These are phyloP conservation scores for Phaeotremella skinneri DNA, from an alignment of 768 basidiomycete genomes.

Conservation along the genomic window DNA sequence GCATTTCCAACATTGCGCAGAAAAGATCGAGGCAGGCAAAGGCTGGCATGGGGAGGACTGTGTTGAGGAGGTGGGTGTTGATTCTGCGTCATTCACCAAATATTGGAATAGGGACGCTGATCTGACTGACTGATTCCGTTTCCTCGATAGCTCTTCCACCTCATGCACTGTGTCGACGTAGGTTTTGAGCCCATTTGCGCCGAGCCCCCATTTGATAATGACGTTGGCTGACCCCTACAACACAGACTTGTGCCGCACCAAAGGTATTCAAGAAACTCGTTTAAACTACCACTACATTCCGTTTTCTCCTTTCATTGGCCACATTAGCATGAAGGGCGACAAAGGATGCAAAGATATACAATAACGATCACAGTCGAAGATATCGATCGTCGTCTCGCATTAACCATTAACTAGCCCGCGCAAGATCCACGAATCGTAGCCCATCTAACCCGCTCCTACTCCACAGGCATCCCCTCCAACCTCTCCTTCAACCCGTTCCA, in stretches of 20 bases:
- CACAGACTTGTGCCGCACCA: slow-evolving; percentile 63
- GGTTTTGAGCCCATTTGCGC: slow-evolving; percentile 41
- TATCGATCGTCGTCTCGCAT: too few relatives aligned
- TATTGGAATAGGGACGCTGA: neutral
- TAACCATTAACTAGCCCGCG: too few relatives aligned
- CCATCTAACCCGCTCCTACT: too few relatives aligned
- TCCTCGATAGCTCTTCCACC: slow-evolving; percentile 55
- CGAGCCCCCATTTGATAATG: neutral
- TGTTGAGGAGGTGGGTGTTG: slow-evolving; percentile 55
- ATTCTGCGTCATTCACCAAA: neutral
- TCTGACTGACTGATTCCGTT: slow-evolving; percentile 10
- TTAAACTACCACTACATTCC: slow-evolving; percentile 19
- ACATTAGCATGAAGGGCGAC: neutral
- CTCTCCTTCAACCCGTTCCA: slow-evolving; percentile 72
- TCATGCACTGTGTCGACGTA: slow-evolving; percentile 93
- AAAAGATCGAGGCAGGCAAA: slow-evolving; percentile 76
- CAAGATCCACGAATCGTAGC: too few relatives aligned
- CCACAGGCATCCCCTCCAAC: slow-evolving; percentile 80
- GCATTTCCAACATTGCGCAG: slow-evolving; percentile 87
- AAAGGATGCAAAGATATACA: too few relatives aligned
- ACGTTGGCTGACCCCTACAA: neutral
- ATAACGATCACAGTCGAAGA: too few relatives aligned
- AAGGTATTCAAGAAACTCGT: slow-evolving; percentile 75
- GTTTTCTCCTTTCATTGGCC: neutral
- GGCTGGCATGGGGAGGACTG: slow-evolving; percentile 90